These are phyloP conservation scores for Colletotrichum nymphaeae DNA, from an alignment of 2,329 filamentous ascomycete genomes.

Conservation along the genomic window DNA sequence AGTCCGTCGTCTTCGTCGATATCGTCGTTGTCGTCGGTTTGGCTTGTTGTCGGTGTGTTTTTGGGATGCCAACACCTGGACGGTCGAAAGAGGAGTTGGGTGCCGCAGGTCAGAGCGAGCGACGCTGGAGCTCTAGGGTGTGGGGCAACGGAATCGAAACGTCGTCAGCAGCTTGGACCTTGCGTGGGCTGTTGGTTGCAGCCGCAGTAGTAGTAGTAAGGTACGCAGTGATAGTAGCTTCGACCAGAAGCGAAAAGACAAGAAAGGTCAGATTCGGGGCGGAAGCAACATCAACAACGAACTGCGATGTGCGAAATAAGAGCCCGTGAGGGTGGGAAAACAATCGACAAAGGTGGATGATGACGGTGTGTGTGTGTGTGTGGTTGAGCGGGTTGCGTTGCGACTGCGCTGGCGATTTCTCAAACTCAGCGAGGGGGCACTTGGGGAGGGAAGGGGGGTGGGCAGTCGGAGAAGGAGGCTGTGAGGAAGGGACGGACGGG, in stretches of 20 bases:
- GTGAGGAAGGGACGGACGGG: conserved; percentile 28
- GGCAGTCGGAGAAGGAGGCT: conserved; percentile 21
- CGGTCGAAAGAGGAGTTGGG: conserved; percentile 32
- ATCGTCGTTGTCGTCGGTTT: conserved; percentile 1
- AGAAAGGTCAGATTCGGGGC: conserved; percentile 6
- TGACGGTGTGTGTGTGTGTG: background rate
- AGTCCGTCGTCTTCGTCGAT: conserved; percentile 14
- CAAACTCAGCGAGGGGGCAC: background rate
- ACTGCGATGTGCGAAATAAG: background rate
- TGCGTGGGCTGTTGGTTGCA: conserved; percentile 25
- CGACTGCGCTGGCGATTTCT: background rate
- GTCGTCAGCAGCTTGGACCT: conserved; percentile 37
- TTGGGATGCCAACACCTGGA: background rate
- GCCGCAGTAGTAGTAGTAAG: background rate
- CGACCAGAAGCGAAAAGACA: background rate
- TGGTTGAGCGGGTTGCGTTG: background rate
- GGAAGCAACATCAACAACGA: background rate
- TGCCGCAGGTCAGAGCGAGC: conserved; percentile 23
- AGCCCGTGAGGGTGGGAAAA: background rate
- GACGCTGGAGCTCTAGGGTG: conserved; percentile 23
- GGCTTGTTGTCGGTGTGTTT: background rate
- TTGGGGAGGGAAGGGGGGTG: background rate
- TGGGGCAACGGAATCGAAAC: conserved; percentile 35
- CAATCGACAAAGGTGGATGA: background rate
- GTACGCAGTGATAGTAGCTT: background rate